phyloP scores from a whole-genome alignment of 2,329 filamentous ascomycete genomes.

The Periconia sp. region DNA sequence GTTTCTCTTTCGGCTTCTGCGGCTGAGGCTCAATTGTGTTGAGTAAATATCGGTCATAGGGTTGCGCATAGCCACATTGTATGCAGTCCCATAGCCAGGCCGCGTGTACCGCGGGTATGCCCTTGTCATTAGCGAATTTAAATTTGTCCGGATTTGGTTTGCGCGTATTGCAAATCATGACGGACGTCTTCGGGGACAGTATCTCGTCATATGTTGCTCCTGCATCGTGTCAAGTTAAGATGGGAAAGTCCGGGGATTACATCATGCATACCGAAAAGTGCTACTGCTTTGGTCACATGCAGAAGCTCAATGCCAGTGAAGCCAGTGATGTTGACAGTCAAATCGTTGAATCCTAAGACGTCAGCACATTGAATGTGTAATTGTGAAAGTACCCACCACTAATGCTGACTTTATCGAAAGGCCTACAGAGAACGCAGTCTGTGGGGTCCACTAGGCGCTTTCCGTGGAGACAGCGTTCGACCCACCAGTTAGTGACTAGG shows the following conservation, averaged over 20 bases:
- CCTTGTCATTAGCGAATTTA: conserved; percentile 74
- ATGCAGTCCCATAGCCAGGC: conserved; percentile 90
- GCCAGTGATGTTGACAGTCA: conserved; percentile 79
- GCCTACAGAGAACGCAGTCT: conserved; percentile 75
- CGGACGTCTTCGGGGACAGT: conserved; percentile 72
- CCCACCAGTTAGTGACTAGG: conserved; percentile 86
- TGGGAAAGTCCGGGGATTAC: conserved; percentile 3
- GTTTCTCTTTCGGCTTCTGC: conserved; percentile 21
- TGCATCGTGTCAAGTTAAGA: conserved; percentile 30
- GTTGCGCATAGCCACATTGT: conserved; percentile 54
- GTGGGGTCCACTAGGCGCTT: conserved; percentile 73
- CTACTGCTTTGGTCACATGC: conserved; percentile 79
- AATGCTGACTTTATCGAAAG: conserved; percentile 75
- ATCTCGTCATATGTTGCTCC: conserved; percentile 81
- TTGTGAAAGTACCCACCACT: conserved; percentile 45
- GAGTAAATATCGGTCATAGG: conserved; percentile 52
- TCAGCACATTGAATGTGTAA: conserved; percentile 22
- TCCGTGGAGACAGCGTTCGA: conserved; percentile 84
- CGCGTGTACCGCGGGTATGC: conserved; percentile 78
- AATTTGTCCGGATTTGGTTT: conserved; percentile 74
- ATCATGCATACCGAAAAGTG: conserved; percentile 65
- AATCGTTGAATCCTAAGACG: conserved; percentile 65
- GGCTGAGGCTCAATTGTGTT: conserved; percentile 20
- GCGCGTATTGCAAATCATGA: conserved; percentile 74
- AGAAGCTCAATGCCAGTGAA: conserved; percentile 85